Evolutionary conservation across 1,139 yeast species (phyloP).

Genomic region (Kurtzmaniella natalensis): DNA sequence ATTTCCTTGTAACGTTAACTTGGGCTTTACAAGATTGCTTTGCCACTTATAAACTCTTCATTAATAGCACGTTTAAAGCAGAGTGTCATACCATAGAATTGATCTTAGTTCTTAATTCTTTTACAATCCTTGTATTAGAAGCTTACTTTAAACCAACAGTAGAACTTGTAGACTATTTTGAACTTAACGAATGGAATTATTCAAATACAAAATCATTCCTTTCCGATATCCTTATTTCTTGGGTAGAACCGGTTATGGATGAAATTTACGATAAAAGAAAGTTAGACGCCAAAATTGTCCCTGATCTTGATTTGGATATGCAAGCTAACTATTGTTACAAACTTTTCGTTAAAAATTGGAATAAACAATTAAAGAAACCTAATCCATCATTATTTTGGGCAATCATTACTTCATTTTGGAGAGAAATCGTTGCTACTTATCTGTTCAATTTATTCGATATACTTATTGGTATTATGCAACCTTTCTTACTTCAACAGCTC

Average conservation of each 20-base stretch:
- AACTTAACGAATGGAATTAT: constrained; percentile 29
- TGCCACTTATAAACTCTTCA: constrained; percentile 24
- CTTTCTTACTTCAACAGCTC: constrained; percentile 29
- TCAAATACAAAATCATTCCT: constrained; percentile 21
- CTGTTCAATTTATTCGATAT: constrained; percentile 20
- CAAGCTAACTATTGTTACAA: constrained; percentile 18
- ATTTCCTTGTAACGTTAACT: constrained; percentile 8
- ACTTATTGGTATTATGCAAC: constrained; percentile 19
- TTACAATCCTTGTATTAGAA: constrained; percentile 35
- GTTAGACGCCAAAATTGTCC: constrained; percentile 17
- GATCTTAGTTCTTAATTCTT: constrained; percentile 21
- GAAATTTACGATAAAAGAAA: constrained; percentile 18
- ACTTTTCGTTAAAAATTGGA: constrained; percentile 18
- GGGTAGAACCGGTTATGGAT: constrained; percentile 20
- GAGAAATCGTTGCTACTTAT: constrained; percentile 9
- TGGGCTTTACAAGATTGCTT: constrained; percentile 26
- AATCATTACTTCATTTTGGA: constrained; percentile 5
- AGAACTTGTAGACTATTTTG: constrained; percentile 37
- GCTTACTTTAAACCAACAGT: constrained; percentile 39
- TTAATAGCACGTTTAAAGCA: constrained; percentile 10
- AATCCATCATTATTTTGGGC: constrained; percentile 18
- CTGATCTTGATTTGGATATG: constrained; percentile 19
- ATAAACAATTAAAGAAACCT: constrained; percentile 14
- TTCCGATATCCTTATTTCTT: constrained; percentile 19
- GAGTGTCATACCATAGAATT: constrained; percentile 17